Conservation (phyloP, 2,329 filamentous ascomycete genomes). For the Lasiodiplodia theobromae region DNA sequence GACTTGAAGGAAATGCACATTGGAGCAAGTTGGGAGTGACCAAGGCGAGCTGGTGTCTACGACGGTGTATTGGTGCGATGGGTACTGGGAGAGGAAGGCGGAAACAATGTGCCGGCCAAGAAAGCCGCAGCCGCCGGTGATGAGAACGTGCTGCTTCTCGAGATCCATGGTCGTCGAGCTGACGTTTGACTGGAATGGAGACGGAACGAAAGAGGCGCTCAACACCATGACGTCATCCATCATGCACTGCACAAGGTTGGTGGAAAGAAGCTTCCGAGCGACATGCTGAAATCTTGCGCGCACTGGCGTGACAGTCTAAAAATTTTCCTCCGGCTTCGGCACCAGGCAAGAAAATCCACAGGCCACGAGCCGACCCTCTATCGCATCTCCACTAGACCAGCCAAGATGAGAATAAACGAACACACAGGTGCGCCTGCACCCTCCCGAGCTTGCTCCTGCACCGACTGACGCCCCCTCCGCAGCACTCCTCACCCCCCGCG, state of each 20-base stretch:
- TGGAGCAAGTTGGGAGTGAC: conserved; percentile 33
- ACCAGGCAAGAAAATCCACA: not conserved
- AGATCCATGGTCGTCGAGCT: not conserved
- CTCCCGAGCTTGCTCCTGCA: not conserved
- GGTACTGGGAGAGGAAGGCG: conserved; percentile 46
- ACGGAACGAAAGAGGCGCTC: not conserved
- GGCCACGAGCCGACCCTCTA: not conserved
- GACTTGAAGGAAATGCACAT: conserved; percentile 45
- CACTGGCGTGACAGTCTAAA: conserved; percentile 3
- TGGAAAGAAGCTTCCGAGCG: not conserved
- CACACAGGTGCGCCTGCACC: conserved; percentile 41
- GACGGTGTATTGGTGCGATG: conserved; percentile 48
- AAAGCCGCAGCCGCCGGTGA: conserved; percentile 59
- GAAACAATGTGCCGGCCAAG: conserved; percentile 52
- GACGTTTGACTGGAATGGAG: not conserved
- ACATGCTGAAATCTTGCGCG: not conserved
- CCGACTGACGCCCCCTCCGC: not conserved
- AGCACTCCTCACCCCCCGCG: conserved; percentile 72
- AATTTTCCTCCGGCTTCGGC: conserved; percentile 16
- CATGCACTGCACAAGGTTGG: not conserved
- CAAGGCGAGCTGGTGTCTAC: conserved; percentile 39
- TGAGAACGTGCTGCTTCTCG: conserved; percentile 41
- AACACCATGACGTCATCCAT: conserved; percentile 29
- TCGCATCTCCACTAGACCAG: not conserved
- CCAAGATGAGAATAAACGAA: conserved; percentile 52